Evolutionary conservation across 176 grass and related monocot species (phyloP).

Genomic region (Phoenix roebelenii): DNA sequence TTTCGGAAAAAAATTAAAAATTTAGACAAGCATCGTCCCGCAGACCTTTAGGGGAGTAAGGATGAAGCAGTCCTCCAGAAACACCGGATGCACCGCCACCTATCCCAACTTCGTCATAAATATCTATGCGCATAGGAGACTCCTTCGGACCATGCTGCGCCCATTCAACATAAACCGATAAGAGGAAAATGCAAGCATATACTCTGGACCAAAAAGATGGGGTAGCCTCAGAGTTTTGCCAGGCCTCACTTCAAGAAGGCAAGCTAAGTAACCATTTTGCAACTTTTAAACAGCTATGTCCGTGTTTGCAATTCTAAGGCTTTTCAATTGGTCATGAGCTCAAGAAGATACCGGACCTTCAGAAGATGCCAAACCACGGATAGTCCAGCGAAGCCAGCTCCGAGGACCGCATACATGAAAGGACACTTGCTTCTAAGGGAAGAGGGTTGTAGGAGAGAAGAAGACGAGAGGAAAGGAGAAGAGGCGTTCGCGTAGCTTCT

Average conservation of each 20-base stretch:
- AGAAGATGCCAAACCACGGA: conserved; percentile 96
- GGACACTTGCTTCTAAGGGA: conserved; percentile 3
- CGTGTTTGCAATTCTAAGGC: too few relatives aligned
- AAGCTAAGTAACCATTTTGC: too few relatives aligned
- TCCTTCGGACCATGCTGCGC: conserved; percentile 53
- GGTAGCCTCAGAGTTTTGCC: too few relatives aligned
- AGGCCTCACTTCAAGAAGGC: too few relatives aligned
- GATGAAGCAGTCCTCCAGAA: conserved; percentile 62
- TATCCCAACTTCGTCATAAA: conserved; percentile 78
- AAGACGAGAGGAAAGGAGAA: not conserved
- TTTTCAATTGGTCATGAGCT: too few relatives aligned
- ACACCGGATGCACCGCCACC: conserved; percentile 83
- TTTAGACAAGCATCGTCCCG: conserved; percentile 14
- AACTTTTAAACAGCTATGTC: too few relatives aligned
- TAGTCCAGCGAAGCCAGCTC: conserved; percentile 71
- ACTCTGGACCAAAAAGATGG: too few relatives aligned
- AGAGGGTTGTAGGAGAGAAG: too few relatives aligned
- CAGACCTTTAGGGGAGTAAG: conserved; percentile 76
- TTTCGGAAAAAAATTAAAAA: not conserved
- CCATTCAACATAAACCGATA: too few relatives aligned
- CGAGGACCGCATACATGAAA: conserved; percentile 68
- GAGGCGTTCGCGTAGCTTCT: too few relatives aligned
- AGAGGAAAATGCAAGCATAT: too few relatives aligned
- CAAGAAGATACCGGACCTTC: conserved; percentile 29
- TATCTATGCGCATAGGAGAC: conserved; percentile 50